Conservation (phyloP, 2,329 filamentous ascomycete genomes). For the Colletotrichum noveboracense region DNA sequence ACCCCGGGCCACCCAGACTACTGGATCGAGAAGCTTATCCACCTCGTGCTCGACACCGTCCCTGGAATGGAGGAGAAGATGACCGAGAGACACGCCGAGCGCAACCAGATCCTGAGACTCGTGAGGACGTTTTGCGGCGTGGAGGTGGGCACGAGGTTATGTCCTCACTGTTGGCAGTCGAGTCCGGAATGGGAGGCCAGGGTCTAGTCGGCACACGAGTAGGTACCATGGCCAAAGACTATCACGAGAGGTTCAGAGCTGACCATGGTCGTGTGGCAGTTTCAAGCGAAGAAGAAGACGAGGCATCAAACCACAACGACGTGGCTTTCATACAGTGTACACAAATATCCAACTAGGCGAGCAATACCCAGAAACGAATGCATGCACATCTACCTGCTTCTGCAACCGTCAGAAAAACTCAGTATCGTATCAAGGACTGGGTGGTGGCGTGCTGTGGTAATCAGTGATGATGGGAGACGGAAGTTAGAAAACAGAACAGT, state of each 20-base stretch:
- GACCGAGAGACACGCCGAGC: neutral
- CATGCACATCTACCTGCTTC: neutral
- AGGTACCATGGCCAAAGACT: neutral
- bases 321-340: neutral
- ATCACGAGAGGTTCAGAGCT: neutral
- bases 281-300: neutral
- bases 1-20: neutral
- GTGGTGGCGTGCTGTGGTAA: neutral
- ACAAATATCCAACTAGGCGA: neutral
- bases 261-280: neutral
- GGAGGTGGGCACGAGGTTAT: neutral
- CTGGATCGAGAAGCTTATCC: neutral
- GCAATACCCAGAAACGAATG: neutral
- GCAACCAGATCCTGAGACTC: neutral
- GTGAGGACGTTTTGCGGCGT: neutral
- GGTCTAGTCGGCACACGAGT: neutral
- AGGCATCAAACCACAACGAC: neutral
- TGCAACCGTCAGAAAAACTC: neutral
- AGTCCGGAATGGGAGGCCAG: neutral
- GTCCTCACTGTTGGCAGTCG: neutral
- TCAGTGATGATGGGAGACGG: neutral
- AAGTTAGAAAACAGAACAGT: neutral
- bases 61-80: neutral
- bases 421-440: accelerated
- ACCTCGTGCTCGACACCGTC: neutral